Evolutionary conservation across 2,329 filamentous ascomycete species (phyloP), one percentile per base, ranked within the genome.

Genomic region (Purpureocillium takamizusanense): DNA sequence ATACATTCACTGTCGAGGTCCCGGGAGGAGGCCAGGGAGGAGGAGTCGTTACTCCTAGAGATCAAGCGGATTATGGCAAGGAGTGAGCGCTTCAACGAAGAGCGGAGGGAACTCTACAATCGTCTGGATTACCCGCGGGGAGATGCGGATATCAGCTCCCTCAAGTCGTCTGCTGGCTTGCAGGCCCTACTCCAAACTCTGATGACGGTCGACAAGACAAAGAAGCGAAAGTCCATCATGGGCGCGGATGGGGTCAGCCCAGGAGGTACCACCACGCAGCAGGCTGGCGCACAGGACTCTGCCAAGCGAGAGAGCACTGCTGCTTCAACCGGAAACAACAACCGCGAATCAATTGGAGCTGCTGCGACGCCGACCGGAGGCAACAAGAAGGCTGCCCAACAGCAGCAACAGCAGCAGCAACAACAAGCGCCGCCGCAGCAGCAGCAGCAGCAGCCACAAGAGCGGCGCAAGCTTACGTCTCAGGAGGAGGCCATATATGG

Each of bases 31-130:
- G 85, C 90, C 18, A 81, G 86, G 45, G 92, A 98, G 59, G 92
- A 98, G 62, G 85, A 94, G 51, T 83, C 86, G 27, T 67, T 98
- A 3, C 73, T 98, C 14, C 74, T 90, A 42, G 92, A 98, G 56
- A 77, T 98, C 39, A 88, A 94, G 54, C 83, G 92, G 42, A 97
- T 98, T 48, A 77, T 94, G 53, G 81, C 85, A 45, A 81, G 88
- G 43, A 86, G 89, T 46, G 85, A 92, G 49, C 81, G 79, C 41
- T 83, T 97, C 54, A 86, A 94, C 55, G 81, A 86, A 48, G 88
- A 95, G 56, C 83, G 92, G 39, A 79, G 82, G 49, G 89, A 95
- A 57, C 76, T 94, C 33, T 95, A 90, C 63, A 77, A 79, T 46
- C 78, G 90, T 37, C 79, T 98, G 10, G 90, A 95, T 54, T 86